Base-by-base conservation (phyloP, 306 rosid genomes). In the Datisca glomerata region DNA sequence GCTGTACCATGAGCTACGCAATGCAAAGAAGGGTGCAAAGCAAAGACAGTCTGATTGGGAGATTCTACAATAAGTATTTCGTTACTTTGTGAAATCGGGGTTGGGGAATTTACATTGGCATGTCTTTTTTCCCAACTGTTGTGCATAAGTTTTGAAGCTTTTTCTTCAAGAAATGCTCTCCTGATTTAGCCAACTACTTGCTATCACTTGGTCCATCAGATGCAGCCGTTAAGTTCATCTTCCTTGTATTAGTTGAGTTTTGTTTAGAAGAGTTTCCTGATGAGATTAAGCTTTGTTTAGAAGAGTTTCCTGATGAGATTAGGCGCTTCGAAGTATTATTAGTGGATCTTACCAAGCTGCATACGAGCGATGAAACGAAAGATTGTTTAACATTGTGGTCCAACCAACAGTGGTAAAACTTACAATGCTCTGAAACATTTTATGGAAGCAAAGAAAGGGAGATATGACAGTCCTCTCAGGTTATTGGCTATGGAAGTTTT, bases 71-170 rank as follows among this genome's bases (percentile, higher is more conserved):
- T 71, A 69, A 35, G 57, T 63, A 24, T 76, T 66, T 47, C 27
- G 25, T 40, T 51, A 17, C 36, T 79, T 87, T 54, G 71, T 54
- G 9, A 52, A 35, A 32, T 82, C 94, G 2, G 89, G 89, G 35
- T 87, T 94, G 96, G 94, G 97, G 86, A 24, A 79, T 87, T 52
- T 87, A 87, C 52, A 76, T 87, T 47, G 94, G 97, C 44, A 56
- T 66, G 64, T 85, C 94, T 3, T 87, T 87, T 70, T 87, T 76
- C 37, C 97, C 94, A 6, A 80, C 78, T 8, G 97, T 93, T 4
- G 89, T 50, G 17, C 60, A 52, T 8, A 82, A 76, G 63, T 87
- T 79, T 36, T 66, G 24, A 13, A 22, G 15, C 12, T 79, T 83
- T 63, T 66, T 79, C 49, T 57, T 27, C 65, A 60, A 41, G 56